Evolutionary conservation across 108 stramenopile species (phyloP), one percentile per base, ranked within the genome.

Genomic region (Cyclostephanos invisitatus): DNA sequence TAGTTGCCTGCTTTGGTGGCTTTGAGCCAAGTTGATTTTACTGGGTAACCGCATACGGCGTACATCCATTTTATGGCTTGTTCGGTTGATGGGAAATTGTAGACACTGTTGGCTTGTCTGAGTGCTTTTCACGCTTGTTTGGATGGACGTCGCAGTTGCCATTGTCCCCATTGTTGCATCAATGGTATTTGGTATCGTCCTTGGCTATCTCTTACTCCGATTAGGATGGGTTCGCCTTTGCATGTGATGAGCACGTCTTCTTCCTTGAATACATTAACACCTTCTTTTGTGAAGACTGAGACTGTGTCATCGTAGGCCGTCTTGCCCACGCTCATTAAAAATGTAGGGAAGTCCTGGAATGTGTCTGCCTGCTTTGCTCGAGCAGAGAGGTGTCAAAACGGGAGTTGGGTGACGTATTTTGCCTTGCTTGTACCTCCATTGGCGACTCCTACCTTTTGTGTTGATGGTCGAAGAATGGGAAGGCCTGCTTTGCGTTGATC

Each of bases 1-100:
- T 40, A 74, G 38, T 67, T 60, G 44, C 73, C 73, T 37, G 57
- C 58, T 56, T 54, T 67, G 50, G 53, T 67, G 35, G 66, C 66
- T 18, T 54, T 57, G 18, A 67, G 36, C 66, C 66, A 67, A 15
- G 66, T 67, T n/a, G 50, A 54, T 27, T 67, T 67, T 14, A 67
- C 66, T 57, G 66, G 66, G 47, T 37, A 56, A 1, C 51, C 51
- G 1, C 50, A 67, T 1, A 15, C n/a, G 6, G 66, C 66, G 22
- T 67, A 49, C 38, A 62, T 29, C 60, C 60, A 62, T n/a, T 36
- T 29, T 29, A 62, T 62, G 60, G 32, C 68, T 25, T 69, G 37
- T 22, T 71, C 70, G 17, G 47, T 61, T 2, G 71, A 72, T 21
- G 71, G 71, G 5, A 72, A 36, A 25, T 63, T 62, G 22, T 72